Evolutionary conservation across 495 filamentous ascomycete species (phyloP).

Genomic region (Penicillium waksmanii): DNA sequence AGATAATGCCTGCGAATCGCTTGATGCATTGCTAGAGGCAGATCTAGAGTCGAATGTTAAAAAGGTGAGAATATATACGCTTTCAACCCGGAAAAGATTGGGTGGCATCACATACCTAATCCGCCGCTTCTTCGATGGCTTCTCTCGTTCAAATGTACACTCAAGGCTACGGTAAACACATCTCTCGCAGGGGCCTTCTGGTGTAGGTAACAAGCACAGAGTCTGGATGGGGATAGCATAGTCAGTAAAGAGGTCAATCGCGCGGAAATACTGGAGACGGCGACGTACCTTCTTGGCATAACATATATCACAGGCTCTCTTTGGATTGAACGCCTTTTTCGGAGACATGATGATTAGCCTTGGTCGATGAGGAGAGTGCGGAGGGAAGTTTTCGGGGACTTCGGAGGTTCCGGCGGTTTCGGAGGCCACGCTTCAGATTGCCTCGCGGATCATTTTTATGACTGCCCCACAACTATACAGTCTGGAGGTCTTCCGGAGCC

Average conservation of each 20-base stretch:
- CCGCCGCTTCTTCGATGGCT: constrained; percentile 18
- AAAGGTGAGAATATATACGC: too few species aligned
- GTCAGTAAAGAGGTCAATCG: background rate
- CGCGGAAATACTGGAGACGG: background rate
- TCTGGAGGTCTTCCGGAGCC: too few species aligned
- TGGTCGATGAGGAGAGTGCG: background rate
- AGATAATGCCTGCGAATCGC: constrained; percentile 12
- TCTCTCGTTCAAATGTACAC: constrained; percentile 23
- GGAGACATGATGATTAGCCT: background rate
- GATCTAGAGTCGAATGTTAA: too few species aligned
- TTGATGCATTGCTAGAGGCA: too few species aligned
- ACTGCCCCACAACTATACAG: background rate
- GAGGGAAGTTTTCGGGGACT: background rate
- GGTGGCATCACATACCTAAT: constrained; percentile 7
- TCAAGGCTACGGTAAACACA: constrained; percentile 18
- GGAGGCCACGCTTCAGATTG: background rate
- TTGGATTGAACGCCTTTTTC: background rate
- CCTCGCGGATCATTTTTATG: background rate
- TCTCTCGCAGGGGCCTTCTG: constrained; percentile 23
- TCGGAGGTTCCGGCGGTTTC: background rate
- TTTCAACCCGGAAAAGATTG: too few species aligned
- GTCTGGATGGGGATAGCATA: background rate
- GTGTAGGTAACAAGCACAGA: constrained; percentile 10
- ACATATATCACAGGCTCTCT: background rate
- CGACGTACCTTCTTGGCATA: background rate